Percentiles rank a stretch among this genome's conserved stretches.
Conservation (phyloP, 1,284 basidiomycete species). For the Coniferiporia weirii region DNA sequence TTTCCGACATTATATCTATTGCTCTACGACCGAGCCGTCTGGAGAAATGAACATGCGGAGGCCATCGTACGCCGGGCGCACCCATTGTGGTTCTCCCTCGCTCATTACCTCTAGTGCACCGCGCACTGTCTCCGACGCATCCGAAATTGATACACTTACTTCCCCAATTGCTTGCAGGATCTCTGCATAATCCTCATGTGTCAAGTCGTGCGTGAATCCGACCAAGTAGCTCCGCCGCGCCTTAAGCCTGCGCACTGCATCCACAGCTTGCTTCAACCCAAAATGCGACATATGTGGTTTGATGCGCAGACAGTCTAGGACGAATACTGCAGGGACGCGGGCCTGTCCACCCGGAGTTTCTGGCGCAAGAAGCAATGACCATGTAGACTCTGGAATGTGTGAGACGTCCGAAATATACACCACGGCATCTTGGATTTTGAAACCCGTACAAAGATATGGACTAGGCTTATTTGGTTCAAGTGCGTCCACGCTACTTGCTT, state of each 20-base stretch:
- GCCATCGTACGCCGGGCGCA: conserved; percentile 69
- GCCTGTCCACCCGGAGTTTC: conserved; percentile 22
- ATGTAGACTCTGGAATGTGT: conserved; percentile 63
- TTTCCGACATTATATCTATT: too few species aligned
- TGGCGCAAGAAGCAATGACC: conserved; percentile 42
- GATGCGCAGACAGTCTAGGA: conserved; percentile 69
- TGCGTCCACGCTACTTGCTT: conserved; percentile 1
- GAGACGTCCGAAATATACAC: conserved; percentile 76
- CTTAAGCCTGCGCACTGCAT: conserved; percentile 46
- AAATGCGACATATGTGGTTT: conserved; percentile 65
- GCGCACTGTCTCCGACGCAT: conserved; percentile 36
- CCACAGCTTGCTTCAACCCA: conserved; percentile 56
- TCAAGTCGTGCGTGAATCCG: conserved; percentile 67
- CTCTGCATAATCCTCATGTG: conserved; percentile 62
- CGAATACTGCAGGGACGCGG: conserved; percentile 43
- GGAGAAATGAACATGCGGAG: conserved; percentile 44
- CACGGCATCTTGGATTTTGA: conserved; percentile 58
- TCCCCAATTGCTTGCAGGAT: conserved; percentile 42
- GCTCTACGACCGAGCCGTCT: conserved; percentile 31
- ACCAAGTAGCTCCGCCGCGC: conserved; percentile 60
- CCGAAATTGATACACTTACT: conserved; percentile 21
- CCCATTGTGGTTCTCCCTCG: conserved; percentile 46
- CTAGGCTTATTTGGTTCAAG: conserved; percentile 31
- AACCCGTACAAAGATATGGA: conserved; percentile 72
- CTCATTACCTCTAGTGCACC: conserved; percentile 41